Evolutionary conservation across 345 rosid genomes (phyloP).

Genomic region (Pistacia atlantica): DNA sequence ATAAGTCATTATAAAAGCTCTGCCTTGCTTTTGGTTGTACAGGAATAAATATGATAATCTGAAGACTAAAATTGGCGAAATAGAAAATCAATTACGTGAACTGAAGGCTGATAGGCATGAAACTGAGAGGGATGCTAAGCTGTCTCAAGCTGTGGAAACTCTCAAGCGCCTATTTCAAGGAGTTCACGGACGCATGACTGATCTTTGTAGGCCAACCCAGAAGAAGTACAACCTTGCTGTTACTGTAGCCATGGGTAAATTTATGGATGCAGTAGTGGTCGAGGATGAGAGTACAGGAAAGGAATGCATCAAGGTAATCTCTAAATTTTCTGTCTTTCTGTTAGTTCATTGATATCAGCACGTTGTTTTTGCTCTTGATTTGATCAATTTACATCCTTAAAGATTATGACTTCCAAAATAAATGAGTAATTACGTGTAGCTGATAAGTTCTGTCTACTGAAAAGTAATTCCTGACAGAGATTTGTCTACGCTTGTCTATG

Average conservation of each 20-base stretch:
- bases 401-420: constrained; percentile 1
- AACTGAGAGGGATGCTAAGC: constrained; percentile 83
- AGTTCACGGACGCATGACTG: constrained; percentile 97
- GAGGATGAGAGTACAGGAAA: constrained; percentile 95
- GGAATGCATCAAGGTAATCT: constrained; percentile 93
- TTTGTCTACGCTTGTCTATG: not conserved
- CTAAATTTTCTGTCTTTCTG: constrained; percentile 21
- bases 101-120: constrained; percentile 90
- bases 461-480: not conserved
- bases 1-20: constrained; percentile 1
- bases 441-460: not conserved
- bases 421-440: not conserved
- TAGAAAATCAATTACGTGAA: constrained; percentile 88
- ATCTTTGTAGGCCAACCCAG: constrained; percentile 89
- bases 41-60: constrained; percentile 73
- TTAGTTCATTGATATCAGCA: not conserved
- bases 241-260: constrained; percentile 98
- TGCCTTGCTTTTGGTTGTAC: constrained; percentile 22
- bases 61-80: constrained; percentile 73
- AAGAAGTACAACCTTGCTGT: constrained; percentile 96
- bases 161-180: constrained; percentile 93
- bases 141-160: constrained; percentile 90
- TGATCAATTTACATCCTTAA: not conserved
- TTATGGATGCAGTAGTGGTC: constrained; percentile 98
- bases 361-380: not conserved